A percentile compares a stretch with the other conserved stretches of the same genome.
phyloP scores from a whole-genome alignment of 78 protist species.

The Dictyostelium capitatum region DNA sequence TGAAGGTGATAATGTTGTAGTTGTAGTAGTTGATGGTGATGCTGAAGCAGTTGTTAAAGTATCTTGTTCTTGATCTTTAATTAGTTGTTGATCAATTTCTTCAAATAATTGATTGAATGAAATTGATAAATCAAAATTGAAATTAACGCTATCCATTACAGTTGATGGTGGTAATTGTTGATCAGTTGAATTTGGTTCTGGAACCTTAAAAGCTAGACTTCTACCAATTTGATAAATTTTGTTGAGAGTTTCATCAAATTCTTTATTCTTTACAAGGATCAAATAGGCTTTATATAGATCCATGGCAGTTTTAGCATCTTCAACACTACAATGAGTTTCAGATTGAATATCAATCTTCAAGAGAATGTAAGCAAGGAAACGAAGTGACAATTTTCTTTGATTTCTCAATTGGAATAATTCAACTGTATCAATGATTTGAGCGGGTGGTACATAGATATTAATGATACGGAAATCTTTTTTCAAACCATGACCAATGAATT shows the following conservation, averaged over 20 bases:
- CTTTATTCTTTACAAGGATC: conserved; percentile 59
- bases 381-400: conserved; percentile 90
- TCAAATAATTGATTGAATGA: not conserved
- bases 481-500: conserved; percentile 95
- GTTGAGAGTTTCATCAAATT: conserved; percentile 82
- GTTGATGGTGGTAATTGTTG: not conserved
- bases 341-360: conserved; percentile 88
- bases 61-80: not conserved
- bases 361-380: conserved; percentile 86
- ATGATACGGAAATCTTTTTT: conserved; percentile 92
- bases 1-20: not conserved
- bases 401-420: conserved; percentile 87
- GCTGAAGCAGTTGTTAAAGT: not conserved
- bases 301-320: conserved; percentile 92
- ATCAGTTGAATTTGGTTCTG: conserved; percentile 15
- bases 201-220: conserved; percentile 47
- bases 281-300: conserved; percentile 83
- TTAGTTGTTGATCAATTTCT: not conserved
- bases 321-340: conserved; percentile 90
- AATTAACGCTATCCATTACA: conserved; percentile 1
- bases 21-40: not conserved
- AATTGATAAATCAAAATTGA: conserved; percentile 2
- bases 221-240: conserved; percentile 89
- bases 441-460: conserved; percentile 88
- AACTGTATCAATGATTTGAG: conserved; percentile 94